Evolutionary conservation across 345 rosid genomes (phyloP).

Genomic region (Melastoma malabathricum): DNA sequence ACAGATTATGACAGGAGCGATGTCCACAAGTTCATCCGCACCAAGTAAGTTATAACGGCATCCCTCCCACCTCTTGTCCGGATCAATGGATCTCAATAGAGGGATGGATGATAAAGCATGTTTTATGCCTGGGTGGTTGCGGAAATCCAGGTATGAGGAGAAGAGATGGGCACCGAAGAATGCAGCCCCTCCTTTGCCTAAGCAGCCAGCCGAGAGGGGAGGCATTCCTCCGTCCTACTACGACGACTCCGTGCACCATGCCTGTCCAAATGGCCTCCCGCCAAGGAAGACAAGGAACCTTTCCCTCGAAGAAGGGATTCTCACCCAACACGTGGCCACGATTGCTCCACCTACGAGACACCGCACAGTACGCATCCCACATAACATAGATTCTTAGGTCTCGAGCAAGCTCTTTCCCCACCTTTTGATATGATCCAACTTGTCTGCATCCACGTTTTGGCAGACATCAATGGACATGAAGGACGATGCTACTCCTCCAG

Average conservation of each 20-base stretch:
- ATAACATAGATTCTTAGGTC: not conserved
- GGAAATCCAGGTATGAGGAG: slow-evolving; percentile 24
- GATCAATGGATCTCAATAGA: too few relatives aligned
- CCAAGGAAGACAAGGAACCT: slow-evolving; percentile 30
- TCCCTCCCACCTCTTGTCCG: too few relatives aligned
- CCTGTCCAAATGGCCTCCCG: slow-evolving; percentile 12
- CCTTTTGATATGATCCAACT: not conserved
- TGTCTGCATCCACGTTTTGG: slow-evolving; percentile 1
- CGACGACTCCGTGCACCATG: slow-evolving; percentile 13
- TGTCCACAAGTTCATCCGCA: slow-evolving; percentile 33
- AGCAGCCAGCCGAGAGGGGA: not conserved
- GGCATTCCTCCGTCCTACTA: not conserved
- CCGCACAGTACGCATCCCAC: slow-evolving; percentile 27
- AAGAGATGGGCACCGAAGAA: slow-evolving; percentile 28
- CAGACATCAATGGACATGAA: slow-evolving; percentile 46
- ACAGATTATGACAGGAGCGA: slow-evolving; percentile 25
- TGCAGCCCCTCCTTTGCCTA: slow-evolving; percentile 14
- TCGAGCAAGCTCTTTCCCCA: not conserved
- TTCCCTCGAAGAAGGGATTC: slow-evolving; percentile 58
- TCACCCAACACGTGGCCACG: slow-evolving; percentile 21
- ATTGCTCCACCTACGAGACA: slow-evolving; percentile 22
- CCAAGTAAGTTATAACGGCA: slow-evolving; percentile 18
- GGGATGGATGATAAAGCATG: too few relatives aligned
- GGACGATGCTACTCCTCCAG: slow-evolving; percentile 10
- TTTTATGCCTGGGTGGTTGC: not conserved